phyloP scores from a whole-genome alignment of 202 grass and related monocot species.

The Alloteropsis angusta region DNA sequence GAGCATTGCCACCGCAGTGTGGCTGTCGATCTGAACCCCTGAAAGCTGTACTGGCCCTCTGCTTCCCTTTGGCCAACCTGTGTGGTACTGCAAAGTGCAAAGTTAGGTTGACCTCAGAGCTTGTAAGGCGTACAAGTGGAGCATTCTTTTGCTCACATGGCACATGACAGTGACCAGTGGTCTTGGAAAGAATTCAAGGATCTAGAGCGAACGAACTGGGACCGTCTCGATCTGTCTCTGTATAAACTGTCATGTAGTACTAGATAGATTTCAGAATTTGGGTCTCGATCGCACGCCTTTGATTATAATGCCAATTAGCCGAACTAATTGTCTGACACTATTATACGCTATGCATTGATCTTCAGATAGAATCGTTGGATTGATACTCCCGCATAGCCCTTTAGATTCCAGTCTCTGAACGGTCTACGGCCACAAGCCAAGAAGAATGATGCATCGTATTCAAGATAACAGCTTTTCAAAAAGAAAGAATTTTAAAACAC shows the following conservation, averaged over 20 bases:
- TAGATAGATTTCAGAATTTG: no score
- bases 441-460: background rate
- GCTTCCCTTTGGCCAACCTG: conserved; percentile 20
- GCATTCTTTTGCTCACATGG: background rate
- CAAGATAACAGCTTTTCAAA: background rate
- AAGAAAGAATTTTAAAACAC: background rate
- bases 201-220: background rate
- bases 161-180: background rate
- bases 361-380: background rate
- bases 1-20: background rate
- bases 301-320: background rate
- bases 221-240: background rate
- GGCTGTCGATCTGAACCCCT: background rate
- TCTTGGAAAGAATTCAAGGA: background rate
- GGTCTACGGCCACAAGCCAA: background rate
- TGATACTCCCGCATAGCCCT: background rate
- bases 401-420: background rate
- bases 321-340: background rate
- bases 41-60: background rate
- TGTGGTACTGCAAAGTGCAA: background rate
- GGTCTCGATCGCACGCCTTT: no score
- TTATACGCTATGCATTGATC: background rate
- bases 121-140: background rate
- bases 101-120: conserved; percentile 9
- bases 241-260: background rate